These are phyloP conservation scores for Chlamydomonas sp. DNA, from an alignment of 139 green algal species.

Conservation along the genomic window DNA sequence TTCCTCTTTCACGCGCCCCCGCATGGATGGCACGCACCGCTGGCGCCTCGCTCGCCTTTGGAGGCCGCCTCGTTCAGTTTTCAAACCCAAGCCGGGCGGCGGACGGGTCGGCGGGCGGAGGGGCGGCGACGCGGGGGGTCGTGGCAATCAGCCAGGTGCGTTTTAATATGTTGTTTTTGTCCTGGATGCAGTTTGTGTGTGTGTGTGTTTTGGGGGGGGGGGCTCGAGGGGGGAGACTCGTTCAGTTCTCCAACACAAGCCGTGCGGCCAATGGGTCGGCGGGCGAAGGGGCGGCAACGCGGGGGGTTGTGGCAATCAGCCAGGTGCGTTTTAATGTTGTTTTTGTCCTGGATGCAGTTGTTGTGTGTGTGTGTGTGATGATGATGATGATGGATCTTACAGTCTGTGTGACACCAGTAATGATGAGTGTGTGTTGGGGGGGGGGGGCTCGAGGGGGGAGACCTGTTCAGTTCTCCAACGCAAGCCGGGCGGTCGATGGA, in stretches of 20 bases:
- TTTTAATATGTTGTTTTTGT: too few species aligned
- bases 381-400: too few species aligned
- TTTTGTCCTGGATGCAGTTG: background rate
- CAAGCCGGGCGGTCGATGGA: conserved; percentile 34
- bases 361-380: too few species aligned
- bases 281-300: too few species aligned
- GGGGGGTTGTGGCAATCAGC: conserved; percentile 17
- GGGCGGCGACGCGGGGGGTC: too few species aligned
- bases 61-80: conserved; percentile 65
- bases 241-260: conserved; percentile 52
- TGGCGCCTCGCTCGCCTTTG: conserved; percentile 80
- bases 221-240: conserved; percentile 71
- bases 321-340: conserved; percentile 28
- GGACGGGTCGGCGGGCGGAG: conserved; percentile 29
- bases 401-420: too few species aligned
- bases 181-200: background rate
- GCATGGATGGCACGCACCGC: conserved; percentile 77
- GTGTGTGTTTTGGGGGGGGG: too few species aligned
- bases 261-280: conserved; percentile 33
- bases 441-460: too few species aligned
- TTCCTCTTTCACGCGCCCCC: too few species aligned
- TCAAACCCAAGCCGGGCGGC: conserved; percentile 43
- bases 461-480: conserved; percentile 58
- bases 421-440: too few species aligned
- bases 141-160: conserved; percentile 23